Percentiles rank a stretch among this genome's conserved stretches.
Conservation (phyloP, 441 rosid genomes). For the Geranium incanum region DNA sequence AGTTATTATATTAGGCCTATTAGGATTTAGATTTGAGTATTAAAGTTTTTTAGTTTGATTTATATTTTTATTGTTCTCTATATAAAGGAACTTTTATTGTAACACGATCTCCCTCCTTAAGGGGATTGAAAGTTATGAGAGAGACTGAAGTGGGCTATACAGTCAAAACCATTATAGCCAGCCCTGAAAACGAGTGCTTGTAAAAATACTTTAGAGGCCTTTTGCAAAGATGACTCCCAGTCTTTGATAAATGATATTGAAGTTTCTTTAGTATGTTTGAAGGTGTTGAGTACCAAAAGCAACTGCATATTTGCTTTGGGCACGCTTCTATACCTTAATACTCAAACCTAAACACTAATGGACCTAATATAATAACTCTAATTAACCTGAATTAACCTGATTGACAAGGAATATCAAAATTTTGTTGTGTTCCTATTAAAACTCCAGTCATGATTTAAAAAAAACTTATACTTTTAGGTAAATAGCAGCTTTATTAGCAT, state of each 20-base stretch:
- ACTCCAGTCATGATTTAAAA: too few species aligned
- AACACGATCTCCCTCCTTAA: conserved; percentile 56
- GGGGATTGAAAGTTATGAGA: conserved; percentile 64
- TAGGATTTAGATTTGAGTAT: too few species aligned
- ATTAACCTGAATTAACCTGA: too few species aligned
- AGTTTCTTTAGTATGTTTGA: conserved; percentile 56
- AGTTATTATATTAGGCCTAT: too few species aligned
- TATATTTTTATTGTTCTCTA: too few species aligned
- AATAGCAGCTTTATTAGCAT: too few species aligned
- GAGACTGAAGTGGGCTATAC: conserved; percentile 71
- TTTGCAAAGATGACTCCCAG: conserved; percentile 46
- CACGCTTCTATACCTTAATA: conserved; percentile 59
- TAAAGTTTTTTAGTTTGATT: too few species aligned
- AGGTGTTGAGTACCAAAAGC: conserved; percentile 40
- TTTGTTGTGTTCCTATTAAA: too few species aligned
- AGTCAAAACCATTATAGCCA: conserved; percentile 45
- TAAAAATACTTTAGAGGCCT: conserved; percentile 89
- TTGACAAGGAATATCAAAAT: too few species aligned
- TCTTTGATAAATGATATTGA: conserved; percentile 49
- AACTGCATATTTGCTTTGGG: conserved; percentile 59
- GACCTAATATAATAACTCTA: too few species aligned
- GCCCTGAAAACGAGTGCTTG: conserved; percentile 77
- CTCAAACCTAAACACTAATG: too few species aligned
- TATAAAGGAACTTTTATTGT: conserved; percentile 32
- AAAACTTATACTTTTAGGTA: too few species aligned